Conservation (phyloP, 192 early-diverging fungal genomes). For the Backusella westeae region DNA sequence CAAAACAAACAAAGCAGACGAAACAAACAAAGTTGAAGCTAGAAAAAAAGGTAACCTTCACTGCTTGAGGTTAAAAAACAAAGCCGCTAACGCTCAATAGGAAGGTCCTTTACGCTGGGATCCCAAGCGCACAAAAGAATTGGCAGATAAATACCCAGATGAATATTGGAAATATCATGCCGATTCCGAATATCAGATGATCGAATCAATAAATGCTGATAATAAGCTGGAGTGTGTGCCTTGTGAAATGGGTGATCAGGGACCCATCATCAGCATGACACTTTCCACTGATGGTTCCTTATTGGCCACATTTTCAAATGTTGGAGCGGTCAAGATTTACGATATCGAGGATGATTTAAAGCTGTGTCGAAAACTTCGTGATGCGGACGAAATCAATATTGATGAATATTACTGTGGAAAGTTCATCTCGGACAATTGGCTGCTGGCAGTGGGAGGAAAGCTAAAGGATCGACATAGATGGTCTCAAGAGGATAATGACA, state of each 20-base stretch:
- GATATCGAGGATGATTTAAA: slow-evolving; percentile 68
- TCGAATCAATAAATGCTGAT: slow-evolving; percentile 65
- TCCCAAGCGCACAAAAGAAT: slow-evolving; percentile 41
- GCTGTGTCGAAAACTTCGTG: slow-evolving; percentile 69
- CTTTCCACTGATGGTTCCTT: slow-evolving; percentile 83
- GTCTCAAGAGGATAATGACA: slow-evolving; percentile 90
- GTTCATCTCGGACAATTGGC: slow-evolving; percentile 46
- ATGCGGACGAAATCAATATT: slow-evolving; percentile 73
- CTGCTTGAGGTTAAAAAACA: no score
- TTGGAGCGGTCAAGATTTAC: slow-evolving; percentile 78
- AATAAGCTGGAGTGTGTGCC: slow-evolving; percentile 65
- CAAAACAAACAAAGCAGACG: slow-evolving; percentile 7
- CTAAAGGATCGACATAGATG: slow-evolving; percentile 86
- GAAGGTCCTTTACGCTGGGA: slow-evolving; percentile 41
- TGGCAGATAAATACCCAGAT: slow-evolving; percentile 60
- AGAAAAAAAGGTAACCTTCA: background rate
- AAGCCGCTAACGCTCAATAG: background rate
- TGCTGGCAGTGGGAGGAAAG: slow-evolving; percentile 83
- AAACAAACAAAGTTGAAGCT: slow-evolving; percentile 8
- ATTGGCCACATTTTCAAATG: slow-evolving; percentile 84
- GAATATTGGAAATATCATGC: slow-evolving; percentile 59
- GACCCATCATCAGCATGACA: slow-evolving; percentile 78
- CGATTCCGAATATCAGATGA: slow-evolving; percentile 50
- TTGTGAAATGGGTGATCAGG: slow-evolving; percentile 73
- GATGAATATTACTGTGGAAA: slow-evolving; percentile 90